phyloP scores from a whole-genome alignment of 2,329 filamentous ascomycete species.

The Colletotrichum sp. region DNA sequence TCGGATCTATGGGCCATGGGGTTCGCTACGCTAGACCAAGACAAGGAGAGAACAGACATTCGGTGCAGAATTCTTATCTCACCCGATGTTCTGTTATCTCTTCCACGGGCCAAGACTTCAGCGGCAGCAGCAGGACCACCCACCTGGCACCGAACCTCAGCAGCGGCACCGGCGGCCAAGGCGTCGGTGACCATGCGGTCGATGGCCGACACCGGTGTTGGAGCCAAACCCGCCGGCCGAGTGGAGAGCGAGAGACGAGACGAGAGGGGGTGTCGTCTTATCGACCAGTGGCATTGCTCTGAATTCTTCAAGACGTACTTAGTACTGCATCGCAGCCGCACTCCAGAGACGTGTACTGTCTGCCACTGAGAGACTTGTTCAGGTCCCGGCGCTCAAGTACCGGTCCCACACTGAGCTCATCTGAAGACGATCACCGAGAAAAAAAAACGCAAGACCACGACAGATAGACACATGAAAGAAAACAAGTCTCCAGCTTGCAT shows the following conservation, averaged over 20 bases:
- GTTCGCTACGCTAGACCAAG: constrained; percentile 1
- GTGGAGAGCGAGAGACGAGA: neutral
- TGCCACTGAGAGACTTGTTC: neutral
- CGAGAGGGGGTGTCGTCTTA: neutral
- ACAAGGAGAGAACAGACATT: constrained; percentile 6
- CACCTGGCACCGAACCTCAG: neutral
- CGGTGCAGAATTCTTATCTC: constrained; percentile 9
- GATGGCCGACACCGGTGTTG: constrained; percentile 9
- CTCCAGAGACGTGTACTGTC: neutral
- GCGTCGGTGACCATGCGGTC: neutral
- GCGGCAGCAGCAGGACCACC: neutral
- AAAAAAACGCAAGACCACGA: neutral
- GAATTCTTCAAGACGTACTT: neutral
- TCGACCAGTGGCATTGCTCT: neutral
- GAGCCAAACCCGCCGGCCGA: neutral
- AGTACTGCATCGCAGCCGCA: neutral
- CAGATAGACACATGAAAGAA: neutral
- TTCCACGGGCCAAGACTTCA: neutral
- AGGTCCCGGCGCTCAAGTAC: neutral
- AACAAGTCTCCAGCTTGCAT: neutral
- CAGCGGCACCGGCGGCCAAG: neutral
- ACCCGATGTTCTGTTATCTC: neutral
- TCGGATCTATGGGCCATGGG: neutral
- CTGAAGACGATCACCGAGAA: neutral
- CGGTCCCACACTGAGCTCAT: neutral